These are phyloP conservation scores for Neofusicoccum cordaticola DNA, from an alignment of 2,329 filamentous ascomycete species.

Conservation along the genomic window DNA sequence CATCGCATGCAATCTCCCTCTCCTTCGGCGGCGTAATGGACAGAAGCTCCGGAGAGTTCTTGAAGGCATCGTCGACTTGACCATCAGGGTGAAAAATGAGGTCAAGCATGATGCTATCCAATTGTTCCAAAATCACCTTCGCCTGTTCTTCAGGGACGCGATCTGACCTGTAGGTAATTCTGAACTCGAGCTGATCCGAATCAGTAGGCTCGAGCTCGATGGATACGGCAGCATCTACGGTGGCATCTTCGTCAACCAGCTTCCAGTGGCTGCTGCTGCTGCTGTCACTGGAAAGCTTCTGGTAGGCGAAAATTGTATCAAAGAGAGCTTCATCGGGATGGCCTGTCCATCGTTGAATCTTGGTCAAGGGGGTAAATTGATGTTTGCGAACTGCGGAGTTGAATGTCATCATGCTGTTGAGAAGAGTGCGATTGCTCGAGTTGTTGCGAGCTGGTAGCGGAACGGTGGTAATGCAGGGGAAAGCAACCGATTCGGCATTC, in stretches of 20 bases:
- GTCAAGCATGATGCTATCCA: conserved; percentile 64
- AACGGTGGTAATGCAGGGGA: conserved; percentile 80
- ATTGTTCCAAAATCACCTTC: conserved; percentile 63
- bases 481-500: conserved; percentile 57
- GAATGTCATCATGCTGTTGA: conserved; percentile 62
- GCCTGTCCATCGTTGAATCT: conserved; percentile 71
- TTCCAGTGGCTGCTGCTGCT: conserved; percentile 51
- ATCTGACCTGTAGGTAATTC: conserved; percentile 64
- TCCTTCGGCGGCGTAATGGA: conserved; percentile 65
- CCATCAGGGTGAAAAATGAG: conserved; percentile 52
- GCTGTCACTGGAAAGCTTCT: conserved; percentile 51
- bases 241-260: conserved; percentile 63
- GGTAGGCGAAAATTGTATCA: conserved; percentile 82
- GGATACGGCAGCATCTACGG: conserved; percentile 69
- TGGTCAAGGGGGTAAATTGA: conserved; percentile 68
- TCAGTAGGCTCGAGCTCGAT: conserved; percentile 67
- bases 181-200: conserved; percentile 54
- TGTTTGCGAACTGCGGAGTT: conserved; percentile 65
- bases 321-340: conserved; percentile 67
- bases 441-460: conserved; percentile 64
- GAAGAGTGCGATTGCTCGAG: conserved; percentile 54
- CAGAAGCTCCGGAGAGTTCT: conserved; percentile 46
- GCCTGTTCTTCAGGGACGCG: conserved; percentile 69
- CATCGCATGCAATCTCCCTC: conserved; percentile 55
- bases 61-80: conserved; percentile 40